Evolutionary conservation across 768 basidiomycete genomes (phyloP).

Genomic region (Lactarius deliciosus): DNA sequence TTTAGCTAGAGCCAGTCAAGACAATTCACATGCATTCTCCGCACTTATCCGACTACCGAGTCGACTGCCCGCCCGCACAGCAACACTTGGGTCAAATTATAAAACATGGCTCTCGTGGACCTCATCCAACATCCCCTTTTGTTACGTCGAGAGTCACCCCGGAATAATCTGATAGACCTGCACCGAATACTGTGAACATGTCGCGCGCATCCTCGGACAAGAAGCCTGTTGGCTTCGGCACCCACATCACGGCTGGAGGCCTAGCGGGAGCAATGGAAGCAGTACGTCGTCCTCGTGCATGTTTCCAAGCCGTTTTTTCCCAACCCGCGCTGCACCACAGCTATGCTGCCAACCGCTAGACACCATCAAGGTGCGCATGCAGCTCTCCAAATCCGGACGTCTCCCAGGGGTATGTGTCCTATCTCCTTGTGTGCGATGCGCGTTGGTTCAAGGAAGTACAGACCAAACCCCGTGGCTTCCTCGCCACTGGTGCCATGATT

Average conservation of each 20-base stretch:
- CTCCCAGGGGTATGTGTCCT: slow-evolving; percentile 71
- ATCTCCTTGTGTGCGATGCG: slow-evolving; percentile 1
- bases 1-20: background rate
- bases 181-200: slow-evolving; percentile 9
- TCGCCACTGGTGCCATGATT: slow-evolving; percentile 88
- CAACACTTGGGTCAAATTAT: background rate
- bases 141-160: background rate
- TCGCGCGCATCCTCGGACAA: slow-evolving; percentile 44
- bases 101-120: background rate
- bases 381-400: slow-evolving; percentile 80
- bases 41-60: background rate
- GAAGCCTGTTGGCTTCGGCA: slow-evolving; percentile 81
- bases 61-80: slow-evolving; percentile 3
- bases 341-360: slow-evolving; percentile 90
- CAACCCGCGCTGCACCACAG: slow-evolving; percentile 38
- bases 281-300: slow-evolving; percentile 42
- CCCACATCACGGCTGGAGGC: slow-evolving; percentile 92
- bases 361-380: slow-evolving; percentile 99
- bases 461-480: slow-evolving; percentile 90
- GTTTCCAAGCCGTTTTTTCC: background rate
- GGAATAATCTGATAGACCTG: background rate
- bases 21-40: slow-evolving; percentile 13
- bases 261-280: slow-evolving; percentile 94
- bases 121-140: background rate
- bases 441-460: slow-evolving; percentile 36